Percentiles rank a stretch among this genome's conserved stretches.
Evolutionary conservation across 1,284 basidiomycete species (phyloP).

Genomic region (Tilletiaria anomala): DNA sequence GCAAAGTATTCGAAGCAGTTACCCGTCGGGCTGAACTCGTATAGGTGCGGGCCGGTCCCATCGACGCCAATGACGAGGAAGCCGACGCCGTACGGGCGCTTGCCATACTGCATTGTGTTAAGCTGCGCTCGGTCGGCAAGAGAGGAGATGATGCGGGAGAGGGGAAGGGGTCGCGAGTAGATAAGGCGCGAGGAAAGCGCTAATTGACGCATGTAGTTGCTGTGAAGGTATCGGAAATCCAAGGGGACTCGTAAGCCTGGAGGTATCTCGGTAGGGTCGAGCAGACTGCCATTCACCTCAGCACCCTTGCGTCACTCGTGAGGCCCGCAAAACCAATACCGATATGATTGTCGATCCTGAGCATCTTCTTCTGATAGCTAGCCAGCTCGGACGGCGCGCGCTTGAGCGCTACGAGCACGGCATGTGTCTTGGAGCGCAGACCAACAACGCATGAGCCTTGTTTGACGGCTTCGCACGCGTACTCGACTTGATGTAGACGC

Average conservation of each 20-base stretch:
- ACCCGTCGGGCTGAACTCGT: constrained; percentile 93
- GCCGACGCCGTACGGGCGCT: constrained; percentile 93
- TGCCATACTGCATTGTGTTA: constrained; percentile 96
- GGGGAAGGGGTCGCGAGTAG: constrained; percentile 84
- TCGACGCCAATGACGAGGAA: constrained; percentile 95
- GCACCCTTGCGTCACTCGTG: constrained; percentile 92
- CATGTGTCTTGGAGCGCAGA: constrained; percentile 83
- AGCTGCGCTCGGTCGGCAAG: constrained; percentile 98
- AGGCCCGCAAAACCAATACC: constrained; percentile 96
- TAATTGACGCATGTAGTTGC: constrained; percentile 96
- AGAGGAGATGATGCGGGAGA: constrained; percentile 76
- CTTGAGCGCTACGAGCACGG: constrained; percentile 86
- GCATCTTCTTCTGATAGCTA: constrained; percentile 98
- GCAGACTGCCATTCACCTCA: no score
- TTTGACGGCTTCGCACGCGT: constrained; percentile 97
- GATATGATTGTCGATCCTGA: constrained; percentile 96
- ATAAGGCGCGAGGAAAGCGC: constrained; percentile 89
- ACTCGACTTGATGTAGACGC: constrained; percentile 80
- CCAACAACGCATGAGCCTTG: constrained; percentile 97
- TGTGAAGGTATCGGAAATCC: not conserved
- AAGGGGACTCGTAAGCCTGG: not conserved
- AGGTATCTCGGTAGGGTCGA: no score
- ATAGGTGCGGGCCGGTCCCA: constrained; percentile 86
- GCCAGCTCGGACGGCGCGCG: constrained; percentile 97
- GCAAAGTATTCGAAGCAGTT: constrained; percentile 97